Base-by-base conservation (phyloP, 192 early-diverging fungal genomes). In the Backusella circina region DNA sequence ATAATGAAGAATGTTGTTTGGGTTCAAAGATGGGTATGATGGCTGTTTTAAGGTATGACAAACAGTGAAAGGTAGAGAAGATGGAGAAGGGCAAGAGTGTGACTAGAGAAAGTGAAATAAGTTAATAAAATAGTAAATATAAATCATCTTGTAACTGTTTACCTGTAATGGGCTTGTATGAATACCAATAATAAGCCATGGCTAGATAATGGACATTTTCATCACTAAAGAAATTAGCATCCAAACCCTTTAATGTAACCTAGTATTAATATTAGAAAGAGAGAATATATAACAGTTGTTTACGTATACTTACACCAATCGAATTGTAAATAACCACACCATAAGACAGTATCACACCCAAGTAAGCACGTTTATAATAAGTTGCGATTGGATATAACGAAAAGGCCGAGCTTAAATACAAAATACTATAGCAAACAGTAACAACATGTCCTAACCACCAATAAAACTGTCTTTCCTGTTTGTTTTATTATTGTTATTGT, bases 181-280 rank as follows among this genome's bases (percentile, higher is more conserved):
- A 81, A 68, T 82, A 84, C 92, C 92, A 95, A 50, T 90, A 85
- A 61, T 92, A 76, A 8, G 93, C 90, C 54, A 94, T 77, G 30
- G 88, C 68, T 23, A 93, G 79, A 77, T 95, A 95, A 73, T 92
- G 91, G 8, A 88, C 81, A 75, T 95, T 94, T 77, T 95, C 93
- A 79, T 95, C 91, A 67, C 80, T 77, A 64, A 93, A 79, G 32
- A 94, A 31, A 39, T 67, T 44, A 1, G 39, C 28, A 70, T 37
- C 37, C 23, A 70, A 30, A 9, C 33, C 65, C 28, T 35, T 67
- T 31, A 33, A 33, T 33, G 28, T 67, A 15, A 67, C 28, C 65
- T 67, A 35, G 6, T 26, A 9, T 37, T 6, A 10, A n/a, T n/a
- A n/a, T n/a, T n/a, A n/a, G n/a, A n/a, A n/a, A n/a, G n/a, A n/a